These are phyloP conservation scores for Schizonepeta tenuifolia DNA, from an alignment of 257 asterid genomes.

Conservation along the genomic window DNA sequence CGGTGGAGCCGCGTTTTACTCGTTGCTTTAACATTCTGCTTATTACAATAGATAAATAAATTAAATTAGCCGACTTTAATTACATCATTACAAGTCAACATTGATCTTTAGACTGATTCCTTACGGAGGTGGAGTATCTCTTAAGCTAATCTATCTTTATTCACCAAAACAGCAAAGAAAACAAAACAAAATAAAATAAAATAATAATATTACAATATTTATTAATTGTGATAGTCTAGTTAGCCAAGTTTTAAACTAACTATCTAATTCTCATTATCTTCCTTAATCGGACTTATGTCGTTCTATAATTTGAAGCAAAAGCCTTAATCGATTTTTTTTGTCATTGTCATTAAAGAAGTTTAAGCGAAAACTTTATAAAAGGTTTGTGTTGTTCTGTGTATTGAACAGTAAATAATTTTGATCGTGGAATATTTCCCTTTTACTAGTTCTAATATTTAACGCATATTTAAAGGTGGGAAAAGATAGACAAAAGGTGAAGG, in stretches of 20 bases:
- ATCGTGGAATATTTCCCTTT: neutral
- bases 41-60: neutral
- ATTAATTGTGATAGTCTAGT: too few species aligned
- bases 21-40: neutral
- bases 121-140: too few species aligned
- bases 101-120: slow-evolving; percentile 29
- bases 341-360: neutral
- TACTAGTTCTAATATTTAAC: neutral
- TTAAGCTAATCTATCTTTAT: slow-evolving; percentile 18
- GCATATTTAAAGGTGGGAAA: slow-evolving; percentile 1
- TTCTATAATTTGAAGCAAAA: neutral
- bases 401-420: neutral
- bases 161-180: neutral
- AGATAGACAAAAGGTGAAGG: slow-evolving; percentile 27
- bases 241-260: too few species aligned
- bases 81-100: slow-evolving; percentile 27
- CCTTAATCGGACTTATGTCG: neutral
- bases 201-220: too few species aligned
- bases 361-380: neutral
- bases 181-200: too few species aligned
- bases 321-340: neutral
- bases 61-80: slow-evolving; percentile 29
- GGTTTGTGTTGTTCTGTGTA: neutral
- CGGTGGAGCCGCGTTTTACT: slow-evolving; percentile 33
- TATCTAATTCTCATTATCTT: neutral